Conservation (phyloP, 345 rosid genomes). For the Leavenworthia alabamica region DNA sequence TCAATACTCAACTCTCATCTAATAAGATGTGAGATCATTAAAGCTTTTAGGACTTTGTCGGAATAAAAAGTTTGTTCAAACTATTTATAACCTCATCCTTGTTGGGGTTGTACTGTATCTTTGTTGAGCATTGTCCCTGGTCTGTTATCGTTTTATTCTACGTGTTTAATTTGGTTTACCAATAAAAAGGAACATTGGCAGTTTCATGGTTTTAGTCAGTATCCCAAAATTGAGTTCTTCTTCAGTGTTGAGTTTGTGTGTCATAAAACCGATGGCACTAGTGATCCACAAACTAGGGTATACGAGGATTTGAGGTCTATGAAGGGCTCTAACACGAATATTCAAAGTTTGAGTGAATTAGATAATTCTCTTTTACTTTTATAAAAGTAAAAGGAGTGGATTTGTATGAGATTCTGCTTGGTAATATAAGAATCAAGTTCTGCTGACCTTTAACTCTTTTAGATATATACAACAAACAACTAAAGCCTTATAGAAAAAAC, state of each 20-base stretch:
- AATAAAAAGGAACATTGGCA: neutral
- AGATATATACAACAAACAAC: neutral
- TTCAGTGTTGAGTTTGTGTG: neutral
- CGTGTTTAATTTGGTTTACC: neutral
- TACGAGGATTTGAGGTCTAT: neutral
- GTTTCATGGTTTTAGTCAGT: neutral
- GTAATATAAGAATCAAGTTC: neutral
- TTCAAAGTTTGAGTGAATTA: neutral
- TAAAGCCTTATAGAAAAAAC: neutral
- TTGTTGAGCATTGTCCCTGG: conserved; percentile 5
- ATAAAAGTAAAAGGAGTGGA: conserved; percentile 15
- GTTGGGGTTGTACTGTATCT: neutral
- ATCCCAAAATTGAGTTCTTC: neutral
- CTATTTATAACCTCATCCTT: neutral
- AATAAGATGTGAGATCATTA: conserved; percentile 5
- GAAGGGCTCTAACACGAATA: neutral
- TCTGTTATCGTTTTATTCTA: neutral
- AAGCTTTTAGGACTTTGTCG: conserved; percentile 19
- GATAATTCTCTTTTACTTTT: neutral
- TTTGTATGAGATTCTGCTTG: neutral
- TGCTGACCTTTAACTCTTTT: neutral
- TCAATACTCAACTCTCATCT: neutral
- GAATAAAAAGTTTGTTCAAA: conserved; percentile 20
- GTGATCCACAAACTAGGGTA: neutral
- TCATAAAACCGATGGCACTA: neutral